phyloP scores from a whole-genome alignment of 2,329 filamentous ascomycete species.

The Hypoxylon sp. region DNA sequence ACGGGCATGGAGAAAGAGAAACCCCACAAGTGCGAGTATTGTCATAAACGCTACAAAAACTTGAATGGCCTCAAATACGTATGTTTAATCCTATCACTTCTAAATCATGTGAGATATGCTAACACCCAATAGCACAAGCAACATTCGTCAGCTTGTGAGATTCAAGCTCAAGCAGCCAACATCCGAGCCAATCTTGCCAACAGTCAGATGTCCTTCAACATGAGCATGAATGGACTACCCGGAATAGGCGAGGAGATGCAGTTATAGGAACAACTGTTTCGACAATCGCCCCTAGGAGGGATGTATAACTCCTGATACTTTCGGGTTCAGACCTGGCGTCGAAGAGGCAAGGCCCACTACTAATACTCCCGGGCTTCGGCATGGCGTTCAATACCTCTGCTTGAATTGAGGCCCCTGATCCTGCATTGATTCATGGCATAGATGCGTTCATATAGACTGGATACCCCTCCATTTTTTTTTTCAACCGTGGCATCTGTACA shows the following conservation, averaged over 20 bases:
- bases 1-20: conserved; percentile 99
- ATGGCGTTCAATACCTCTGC: conserved; percentile 22
- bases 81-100: conserved; percentile 54
- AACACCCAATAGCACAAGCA: conserved; percentile 73
- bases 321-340: neutral
- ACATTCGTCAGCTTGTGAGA: conserved; percentile 91
- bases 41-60: conserved; percentile 99
- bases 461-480: conserved; percentile 48
- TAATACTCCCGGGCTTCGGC: conserved; percentile 25
- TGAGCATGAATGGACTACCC: conserved; percentile 61
- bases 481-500: conserved; percentile 43
- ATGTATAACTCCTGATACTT: neutral
- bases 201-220: conserved; percentile 52
- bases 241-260: conserved; percentile 69
- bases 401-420: conserved; percentile 30
- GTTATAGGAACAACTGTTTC: conserved; percentile 48
- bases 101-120: conserved; percentile 46
- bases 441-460: conserved; percentile 53
- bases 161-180: conserved; percentile 74
- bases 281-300: neutral
- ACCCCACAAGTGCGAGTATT: conserved; percentile 96
- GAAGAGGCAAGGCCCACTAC: neutral
- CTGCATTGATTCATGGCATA: conserved; percentile 49
- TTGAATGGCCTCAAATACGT: conserved; percentile 97
- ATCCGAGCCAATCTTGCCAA: conserved; percentile 56